Base-by-base conservation (phyloP, 2,329 filamentous ascomycete genomes). In the Colletotrichum spaethianum region DNA sequence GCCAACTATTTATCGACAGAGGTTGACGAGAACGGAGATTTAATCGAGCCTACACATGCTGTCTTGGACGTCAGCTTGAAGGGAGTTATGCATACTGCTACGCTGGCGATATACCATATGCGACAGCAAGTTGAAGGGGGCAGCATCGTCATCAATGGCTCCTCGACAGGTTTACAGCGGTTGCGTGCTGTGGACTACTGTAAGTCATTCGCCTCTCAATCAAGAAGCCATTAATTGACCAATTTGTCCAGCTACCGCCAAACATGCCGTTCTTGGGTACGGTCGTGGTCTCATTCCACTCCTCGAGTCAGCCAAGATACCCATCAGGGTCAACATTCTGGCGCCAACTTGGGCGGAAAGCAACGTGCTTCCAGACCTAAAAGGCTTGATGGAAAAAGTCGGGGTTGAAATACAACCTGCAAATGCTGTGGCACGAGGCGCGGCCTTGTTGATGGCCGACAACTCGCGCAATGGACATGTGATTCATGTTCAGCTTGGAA, bases 221-320 rank as follows among this genome's bases (percentile, higher is more conserved):
- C 63, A 74, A 4, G 76, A 64, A 72, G 2, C 5, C 8, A 2
- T 3, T 8, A 28, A 20, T 53, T 61, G 9, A 61, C 28, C 23
- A 4, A 11, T 56, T 16, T 26, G 33, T 26, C 67, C 59, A 86
- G 85, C 85, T 1, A 83, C 85, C 1, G 80, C 88, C 36, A 91
- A 91, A 70, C 86, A 90, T 66, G 89, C 83, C 28, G 84, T 89
- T 0, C 73, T 90, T 0, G 89, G 89, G 2, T 84, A 89, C 66
- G 82, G 87, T 28, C 84, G 88, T 36, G 84, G 86, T 3, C 78
- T 89, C 12, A 77, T 83, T 1, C 78, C 79, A 3, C 77, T 84
- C 4, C 74, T 88, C 3, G 73, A 76, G 16, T 75, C 74, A 2
- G 79, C 81, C 14, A 72, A 76, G 23, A 72, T 87, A 1, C 85